These are phyloP conservation scores for Citrus inodora DNA, from an alignment of 345 rosid species.

Conservation along the genomic window DNA sequence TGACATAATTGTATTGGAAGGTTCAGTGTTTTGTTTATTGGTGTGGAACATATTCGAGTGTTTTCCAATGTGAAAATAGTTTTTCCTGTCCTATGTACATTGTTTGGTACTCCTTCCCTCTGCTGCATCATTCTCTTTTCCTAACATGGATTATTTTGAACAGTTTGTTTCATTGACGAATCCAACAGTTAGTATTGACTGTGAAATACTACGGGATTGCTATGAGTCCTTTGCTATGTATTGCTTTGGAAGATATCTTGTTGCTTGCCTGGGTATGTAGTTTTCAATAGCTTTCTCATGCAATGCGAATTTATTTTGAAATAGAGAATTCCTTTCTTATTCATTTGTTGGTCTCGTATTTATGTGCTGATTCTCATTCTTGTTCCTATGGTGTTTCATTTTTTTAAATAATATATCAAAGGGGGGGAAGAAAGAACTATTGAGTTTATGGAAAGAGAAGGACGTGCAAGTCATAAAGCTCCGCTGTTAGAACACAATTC, in stretches of 20 bases:
- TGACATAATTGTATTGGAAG: background rate
- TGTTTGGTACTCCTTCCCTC: background rate
- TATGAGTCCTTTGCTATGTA: constrained; percentile 99
- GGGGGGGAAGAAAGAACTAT: constrained; percentile 94
- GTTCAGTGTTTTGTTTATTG: background rate
- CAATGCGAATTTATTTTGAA: background rate
- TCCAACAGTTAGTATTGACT: constrained; percentile 87
- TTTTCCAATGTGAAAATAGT: background rate
- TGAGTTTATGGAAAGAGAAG: constrained; percentile 88
- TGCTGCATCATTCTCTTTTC: background rate
- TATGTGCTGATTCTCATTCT: background rate
- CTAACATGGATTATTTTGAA: constrained; percentile 14
- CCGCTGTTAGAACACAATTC: constrained; percentile 59
- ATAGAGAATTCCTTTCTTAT: background rate
- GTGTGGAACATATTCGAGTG: background rate
- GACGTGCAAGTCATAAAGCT: constrained; percentile 55
- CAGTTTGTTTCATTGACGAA: constrained; percentile 89
- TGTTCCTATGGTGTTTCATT: background rate
- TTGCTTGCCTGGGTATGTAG: constrained; percentile 90
- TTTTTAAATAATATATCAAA: constrained; percentile 21
- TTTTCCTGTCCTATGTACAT: background rate
- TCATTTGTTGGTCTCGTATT: background rate
- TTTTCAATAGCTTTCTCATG: constrained; percentile 12
- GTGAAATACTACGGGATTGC: constrained; percentile 91
- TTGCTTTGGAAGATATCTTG: constrained; percentile 98